Evolutionary conservation across 75 land plant genomes (phyloP).

Genomic region (Pinus tabuliformis): DNA sequence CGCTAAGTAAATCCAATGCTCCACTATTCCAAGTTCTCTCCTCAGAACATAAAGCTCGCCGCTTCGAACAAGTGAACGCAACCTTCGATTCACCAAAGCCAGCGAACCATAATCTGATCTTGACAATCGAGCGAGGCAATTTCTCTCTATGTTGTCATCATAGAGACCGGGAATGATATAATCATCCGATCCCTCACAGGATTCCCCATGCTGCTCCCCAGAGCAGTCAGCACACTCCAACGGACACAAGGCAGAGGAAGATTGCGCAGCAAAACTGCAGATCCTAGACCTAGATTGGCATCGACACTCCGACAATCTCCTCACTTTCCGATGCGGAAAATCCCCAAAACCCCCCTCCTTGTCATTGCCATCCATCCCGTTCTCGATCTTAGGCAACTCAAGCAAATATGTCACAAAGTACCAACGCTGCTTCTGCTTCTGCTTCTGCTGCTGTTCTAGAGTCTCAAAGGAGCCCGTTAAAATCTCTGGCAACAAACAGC

Average conservation of each 20-base stretch:
- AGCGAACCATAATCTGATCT: conserved; percentile 41
- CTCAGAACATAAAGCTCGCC: conserved; percentile 44
- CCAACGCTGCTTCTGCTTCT: conserved; percentile 21
- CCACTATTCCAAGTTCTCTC: conserved; percentile 34
- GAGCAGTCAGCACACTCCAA: conserved; percentile 7
- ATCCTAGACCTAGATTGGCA: not conserved
- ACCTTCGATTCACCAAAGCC: conserved; percentile 26
- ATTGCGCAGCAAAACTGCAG: not conserved
- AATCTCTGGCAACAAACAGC: conserved; percentile 30
- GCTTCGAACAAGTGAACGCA: conserved; percentile 22
- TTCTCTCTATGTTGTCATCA: conserved; percentile 18
- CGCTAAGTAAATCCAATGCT: conserved; percentile 57
- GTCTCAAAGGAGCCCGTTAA: conserved; percentile 28
- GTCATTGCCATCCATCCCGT: conserved; percentile 7
- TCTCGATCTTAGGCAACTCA: conserved; percentile 11
- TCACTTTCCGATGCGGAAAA: not conserved
- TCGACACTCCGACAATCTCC: not conserved
- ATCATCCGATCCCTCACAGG: conserved; percentile 11
- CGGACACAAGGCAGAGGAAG: not conserved
- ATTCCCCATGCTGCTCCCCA: conserved; percentile 4
- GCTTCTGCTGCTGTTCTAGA: not conserved
- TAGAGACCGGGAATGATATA: conserved; percentile 24
- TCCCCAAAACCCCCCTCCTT: not conserved
- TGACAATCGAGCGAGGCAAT: conserved; percentile 30
- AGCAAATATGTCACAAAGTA: conserved; percentile 18